A percentile compares a stretch with the other conserved stretches of the same genome.
These are phyloP conservation scores for Xylariaceae sp. DNA, from an alignment of 2,329 filamentous ascomycete genomes.

Conservation along the genomic window DNA sequence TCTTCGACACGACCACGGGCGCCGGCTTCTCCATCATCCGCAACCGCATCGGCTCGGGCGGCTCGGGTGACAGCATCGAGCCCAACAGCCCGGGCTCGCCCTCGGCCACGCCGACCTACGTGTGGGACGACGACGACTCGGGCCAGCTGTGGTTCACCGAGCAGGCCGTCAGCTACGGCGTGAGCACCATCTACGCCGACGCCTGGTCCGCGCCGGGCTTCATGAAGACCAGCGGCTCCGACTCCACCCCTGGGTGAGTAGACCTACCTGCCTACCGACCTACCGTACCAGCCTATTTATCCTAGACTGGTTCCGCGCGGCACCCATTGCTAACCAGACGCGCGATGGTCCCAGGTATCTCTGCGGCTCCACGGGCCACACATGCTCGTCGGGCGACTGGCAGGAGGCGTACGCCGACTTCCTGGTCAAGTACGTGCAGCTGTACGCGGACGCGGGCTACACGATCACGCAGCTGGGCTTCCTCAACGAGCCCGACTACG, in stretches of 20 bases:
- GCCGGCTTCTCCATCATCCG: constrained; percentile 42
- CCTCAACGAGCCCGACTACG: constrained; percentile 37
- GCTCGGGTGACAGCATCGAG: constrained; percentile 27
- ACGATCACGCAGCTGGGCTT: constrained; percentile 38
- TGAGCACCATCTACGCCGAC: constrained; percentile 32
- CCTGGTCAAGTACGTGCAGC: constrained; percentile 37
- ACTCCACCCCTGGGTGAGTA: constrained; percentile 18
- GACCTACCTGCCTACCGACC: too few relatives aligned
- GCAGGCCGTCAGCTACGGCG: constrained; percentile 33
- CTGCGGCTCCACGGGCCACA: constrained; percentile 31
- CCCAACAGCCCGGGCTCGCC: constrained; percentile 36
- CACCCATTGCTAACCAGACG: not conserved
- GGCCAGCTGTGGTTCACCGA: constrained; percentile 46
- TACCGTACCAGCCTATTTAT: too few relatives aligned
- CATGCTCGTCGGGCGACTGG: constrained; percentile 35
- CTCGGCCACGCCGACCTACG: constrained; percentile 31
- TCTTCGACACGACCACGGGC: constrained; percentile 36
- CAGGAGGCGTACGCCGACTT: constrained; percentile 39
- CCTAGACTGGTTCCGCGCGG: not conserved
- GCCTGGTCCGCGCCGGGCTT: constrained; percentile 39
- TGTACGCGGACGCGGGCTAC: constrained; percentile 34
- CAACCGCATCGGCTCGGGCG: constrained; percentile 36
- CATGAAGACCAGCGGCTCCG: constrained; percentile 36
- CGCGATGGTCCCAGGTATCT: constrained; percentile 20
- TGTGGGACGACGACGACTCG: constrained; percentile 36